phyloP scores from a whole-genome alignment of 73 alveolate genomes.

The Stentor coeruleus region DNA sequence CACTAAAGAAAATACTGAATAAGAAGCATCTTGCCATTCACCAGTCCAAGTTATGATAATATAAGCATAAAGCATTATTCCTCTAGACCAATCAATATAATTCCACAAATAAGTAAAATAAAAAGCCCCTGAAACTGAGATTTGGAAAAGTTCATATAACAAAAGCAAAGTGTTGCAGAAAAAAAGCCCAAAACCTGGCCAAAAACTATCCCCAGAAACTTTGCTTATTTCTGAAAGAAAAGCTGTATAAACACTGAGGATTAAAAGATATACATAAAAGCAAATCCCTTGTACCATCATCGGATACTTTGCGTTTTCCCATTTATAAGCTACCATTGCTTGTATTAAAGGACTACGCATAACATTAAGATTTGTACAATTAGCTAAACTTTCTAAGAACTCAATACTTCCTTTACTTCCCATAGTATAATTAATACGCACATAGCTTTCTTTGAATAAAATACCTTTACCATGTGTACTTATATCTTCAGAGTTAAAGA shows the following conservation, averaged over 20 bases:
- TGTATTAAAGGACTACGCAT: conserved; percentile 10
- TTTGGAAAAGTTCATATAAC: conserved; percentile 14
- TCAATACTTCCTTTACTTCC: conserved; percentile 21
- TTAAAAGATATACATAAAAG: neutral
- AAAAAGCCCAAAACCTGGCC: neutral
- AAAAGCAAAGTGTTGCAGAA: neutral
- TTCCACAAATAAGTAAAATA: neutral
- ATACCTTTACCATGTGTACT: conserved; percentile 6
- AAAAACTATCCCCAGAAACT: no score
- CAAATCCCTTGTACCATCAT: conserved; percentile 12
- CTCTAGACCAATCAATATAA: conserved; percentile 20
- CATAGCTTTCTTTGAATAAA: conserved; percentile 2
- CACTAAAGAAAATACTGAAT: neutral
- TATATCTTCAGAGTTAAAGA: neutral
- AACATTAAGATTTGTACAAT: conserved; percentile 1
- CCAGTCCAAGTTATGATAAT: neutral
- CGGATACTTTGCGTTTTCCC: conserved; percentile 9
- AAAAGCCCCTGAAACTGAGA: conserved; percentile 17
- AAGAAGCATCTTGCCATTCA: neutral
- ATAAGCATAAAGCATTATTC: neutral
- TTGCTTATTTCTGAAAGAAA: no score
- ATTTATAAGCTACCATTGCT: conserved; percentile 11
- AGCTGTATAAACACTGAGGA: conserved; percentile 17
- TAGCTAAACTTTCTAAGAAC: neutral
- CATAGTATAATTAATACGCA: neutral